phyloP scores from a whole-genome alignment of 2,329 filamentous ascomycete genomes.

The Xylariomycetidae sp. region DNA sequence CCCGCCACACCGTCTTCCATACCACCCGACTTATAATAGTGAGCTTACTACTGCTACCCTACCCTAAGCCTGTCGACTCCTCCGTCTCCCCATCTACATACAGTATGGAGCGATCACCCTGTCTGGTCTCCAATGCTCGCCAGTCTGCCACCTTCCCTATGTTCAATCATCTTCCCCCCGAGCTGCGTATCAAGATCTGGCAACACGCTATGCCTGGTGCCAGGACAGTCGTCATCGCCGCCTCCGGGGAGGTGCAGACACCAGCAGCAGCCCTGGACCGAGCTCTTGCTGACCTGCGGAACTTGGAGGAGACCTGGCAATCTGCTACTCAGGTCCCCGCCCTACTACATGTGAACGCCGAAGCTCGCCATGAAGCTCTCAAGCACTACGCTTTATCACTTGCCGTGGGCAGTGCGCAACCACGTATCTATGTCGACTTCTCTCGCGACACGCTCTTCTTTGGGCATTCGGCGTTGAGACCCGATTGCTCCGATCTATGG shows the following conservation, averaged over 20 bases:
- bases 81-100: slow-evolving; percentile 15
- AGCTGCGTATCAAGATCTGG: slow-evolving; percentile 29
- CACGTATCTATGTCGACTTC: slow-evolving; percentile 28
- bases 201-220: slow-evolving; percentile 25
- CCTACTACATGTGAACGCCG: slow-evolving; percentile 27
- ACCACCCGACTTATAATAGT: too few species aligned
- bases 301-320: slow-evolving; percentile 21
- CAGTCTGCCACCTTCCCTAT: slow-evolving; percentile 17
- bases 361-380: slow-evolving; percentile 27
- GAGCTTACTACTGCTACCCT: slow-evolving; percentile 14
- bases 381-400: slow-evolving; percentile 26
- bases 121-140: slow-evolving; percentile 9
- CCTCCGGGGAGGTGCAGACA: slow-evolving; percentile 12
- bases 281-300: slow-evolving; percentile 11
- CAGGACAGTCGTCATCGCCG: slow-evolving; percentile 24
- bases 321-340: slow-evolving; percentile 26
- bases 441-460: slow-evolving; percentile 27
- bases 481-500: slow-evolving; percentile 24
- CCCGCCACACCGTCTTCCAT: too few species aligned
- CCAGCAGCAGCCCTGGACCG: slow-evolving; percentile 22
- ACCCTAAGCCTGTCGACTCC: slow-evolving; percentile 16
- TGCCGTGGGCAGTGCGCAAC: slow-evolving; percentile 16
- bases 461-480: slow-evolving; percentile 22
- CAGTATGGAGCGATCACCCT: slow-evolving; percentile 20
- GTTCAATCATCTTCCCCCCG: slow-evolving; percentile 27